These are phyloP conservation scores for Rhodomyrtus tomentosa DNA, from an alignment of 345 rosid genomes.

Conservation along the genomic window DNA sequence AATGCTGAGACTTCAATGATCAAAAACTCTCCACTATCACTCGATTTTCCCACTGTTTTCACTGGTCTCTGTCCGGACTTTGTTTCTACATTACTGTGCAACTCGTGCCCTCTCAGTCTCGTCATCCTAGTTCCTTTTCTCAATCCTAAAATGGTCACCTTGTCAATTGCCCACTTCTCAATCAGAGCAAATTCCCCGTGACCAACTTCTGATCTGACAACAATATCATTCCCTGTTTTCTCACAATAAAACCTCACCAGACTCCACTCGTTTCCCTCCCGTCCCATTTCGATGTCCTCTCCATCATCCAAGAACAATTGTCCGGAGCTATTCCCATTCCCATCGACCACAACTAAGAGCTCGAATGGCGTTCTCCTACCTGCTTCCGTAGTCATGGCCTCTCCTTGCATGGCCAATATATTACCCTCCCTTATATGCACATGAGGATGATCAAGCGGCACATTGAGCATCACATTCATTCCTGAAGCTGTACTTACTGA, in stretches of 20 bases:
- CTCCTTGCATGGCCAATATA: slow-evolving; percentile 66
- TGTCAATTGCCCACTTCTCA: slow-evolving; percentile 34
- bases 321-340: slow-evolving; percentile 27
- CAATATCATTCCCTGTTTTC: slow-evolving; percentile 1
- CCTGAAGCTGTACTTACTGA: slow-evolving; percentile 20
- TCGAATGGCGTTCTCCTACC: slow-evolving; percentile 41
- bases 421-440: slow-evolving; percentile 52
- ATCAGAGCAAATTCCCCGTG: slow-evolving; percentile 39
- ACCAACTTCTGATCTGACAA: slow-evolving; percentile 29
- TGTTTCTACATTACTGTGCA: neutral
- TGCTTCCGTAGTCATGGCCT: slow-evolving; percentile 42
- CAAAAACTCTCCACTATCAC: neutral
- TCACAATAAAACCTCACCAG: slow-evolving; percentile 28
- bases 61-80: neutral
- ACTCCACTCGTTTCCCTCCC: slow-evolving; percentile 27
- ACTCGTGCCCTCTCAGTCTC: slow-evolving; percentile 6
- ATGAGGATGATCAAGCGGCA: slow-evolving; percentile 42
- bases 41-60: neutral
- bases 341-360: slow-evolving; percentile 36
- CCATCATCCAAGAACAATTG: slow-evolving; percentile 55
- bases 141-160: slow-evolving; percentile 42
- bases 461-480: slow-evolving; percentile 22
- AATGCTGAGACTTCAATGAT: neutral
- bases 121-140: neutral
- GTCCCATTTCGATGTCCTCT: slow-evolving; percentile 44